These are phyloP conservation scores for Hortaea sp. DNA, from an alignment of 2,329 filamentous ascomycete genomes.

Conservation along the genomic window DNA sequence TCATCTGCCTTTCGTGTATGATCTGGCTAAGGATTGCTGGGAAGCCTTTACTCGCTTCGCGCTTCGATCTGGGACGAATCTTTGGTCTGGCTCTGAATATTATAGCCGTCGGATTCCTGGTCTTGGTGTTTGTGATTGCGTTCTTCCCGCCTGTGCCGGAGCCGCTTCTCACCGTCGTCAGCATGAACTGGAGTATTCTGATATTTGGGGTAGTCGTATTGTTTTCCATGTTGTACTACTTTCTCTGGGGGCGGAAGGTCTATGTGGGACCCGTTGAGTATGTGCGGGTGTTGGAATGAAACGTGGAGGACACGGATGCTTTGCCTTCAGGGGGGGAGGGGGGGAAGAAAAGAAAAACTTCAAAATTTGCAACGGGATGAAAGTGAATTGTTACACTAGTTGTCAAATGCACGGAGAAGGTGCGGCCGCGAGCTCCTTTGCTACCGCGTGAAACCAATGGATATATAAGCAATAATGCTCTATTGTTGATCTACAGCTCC, in stretches of 20 bases:
- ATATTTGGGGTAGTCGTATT: slow-evolving; percentile 6
- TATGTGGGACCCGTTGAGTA: slow-evolving; percentile 14
- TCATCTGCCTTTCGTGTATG: slow-evolving; percentile 33
- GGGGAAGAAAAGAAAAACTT: no score
- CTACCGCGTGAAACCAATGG: no score
- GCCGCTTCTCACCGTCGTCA: neutral
- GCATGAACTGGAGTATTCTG: slow-evolving; percentile 8
- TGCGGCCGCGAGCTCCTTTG: no score
- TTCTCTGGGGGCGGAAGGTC: slow-evolving; percentile 8
- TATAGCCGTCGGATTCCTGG: slow-evolving; percentile 14
- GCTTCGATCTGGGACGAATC: slow-evolving; percentile 29
- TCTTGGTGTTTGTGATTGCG: slow-evolving; percentile 19
- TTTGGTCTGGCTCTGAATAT: slow-evolving; percentile 11
- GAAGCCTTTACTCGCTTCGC: slow-evolving; percentile 24
- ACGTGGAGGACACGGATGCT: no score
- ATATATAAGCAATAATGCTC: neutral
- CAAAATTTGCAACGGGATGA: no score
- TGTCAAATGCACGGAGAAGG: no score
- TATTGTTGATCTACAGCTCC: slow-evolving; percentile 2
- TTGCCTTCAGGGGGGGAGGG: no score
- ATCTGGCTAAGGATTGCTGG: slow-evolving; percentile 17
- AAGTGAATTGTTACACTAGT: no score
- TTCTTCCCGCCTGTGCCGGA: slow-evolving; percentile 16
- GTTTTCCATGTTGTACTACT: slow-evolving; percentile 9
- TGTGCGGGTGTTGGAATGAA: slow-evolving; percentile 9